Evolutionary conservation across 371 early-diverging fungal genomes (phyloP).

Genomic region (Mortierella sp.): DNA sequence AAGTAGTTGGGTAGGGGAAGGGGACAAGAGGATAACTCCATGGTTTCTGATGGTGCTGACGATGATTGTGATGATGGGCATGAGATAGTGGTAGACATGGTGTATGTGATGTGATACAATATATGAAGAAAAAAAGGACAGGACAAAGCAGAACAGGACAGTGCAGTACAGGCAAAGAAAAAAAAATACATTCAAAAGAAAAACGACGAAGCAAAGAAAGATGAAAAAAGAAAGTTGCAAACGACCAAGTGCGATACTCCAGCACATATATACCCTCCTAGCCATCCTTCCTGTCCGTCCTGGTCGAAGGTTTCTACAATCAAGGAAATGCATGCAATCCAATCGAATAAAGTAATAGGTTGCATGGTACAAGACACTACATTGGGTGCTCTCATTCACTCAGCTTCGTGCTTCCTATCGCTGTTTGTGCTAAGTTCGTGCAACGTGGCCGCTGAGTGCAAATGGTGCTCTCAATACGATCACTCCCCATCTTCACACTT

Average conservation of each 20-base stretch:
- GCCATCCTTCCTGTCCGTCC: no score
- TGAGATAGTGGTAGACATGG: conserved; percentile 10
- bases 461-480: conserved; percentile 7
- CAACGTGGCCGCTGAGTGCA: conserved; percentile 20
- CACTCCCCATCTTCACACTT: neutral
- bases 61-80: neutral
- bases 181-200: no score
- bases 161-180: neutral
- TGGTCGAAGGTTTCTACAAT: no score
- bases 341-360: neutral
- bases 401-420: neutral
- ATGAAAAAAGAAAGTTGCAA: no score
- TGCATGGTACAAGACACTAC: neutral
- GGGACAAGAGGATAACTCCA: no score
- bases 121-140: neutral
- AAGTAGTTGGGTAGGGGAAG: neutral
- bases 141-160: neutral
- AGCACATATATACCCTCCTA: neutral
- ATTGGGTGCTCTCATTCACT: neutral
- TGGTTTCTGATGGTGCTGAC: neutral
- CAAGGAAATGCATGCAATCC: neutral
- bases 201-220: no score
- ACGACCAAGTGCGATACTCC: no score
- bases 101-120: neutral
- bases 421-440: neutral